phyloP scores from a whole-genome alignment of 371 early-diverging fungal genomes.

The Coemansia sp. region DNA sequence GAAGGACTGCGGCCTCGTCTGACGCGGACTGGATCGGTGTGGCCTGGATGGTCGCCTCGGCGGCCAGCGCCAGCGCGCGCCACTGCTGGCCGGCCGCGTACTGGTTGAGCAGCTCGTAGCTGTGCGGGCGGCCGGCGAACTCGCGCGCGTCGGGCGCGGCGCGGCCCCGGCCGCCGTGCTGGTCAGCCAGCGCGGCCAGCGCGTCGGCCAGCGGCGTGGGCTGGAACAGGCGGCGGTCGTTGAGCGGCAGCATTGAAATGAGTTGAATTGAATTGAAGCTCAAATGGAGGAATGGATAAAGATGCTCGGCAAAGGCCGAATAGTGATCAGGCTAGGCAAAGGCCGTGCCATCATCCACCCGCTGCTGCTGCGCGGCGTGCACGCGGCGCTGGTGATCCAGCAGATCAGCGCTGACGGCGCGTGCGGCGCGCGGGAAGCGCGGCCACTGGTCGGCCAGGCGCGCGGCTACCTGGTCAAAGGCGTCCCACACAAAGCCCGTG shows the following conservation, averaged over 20 bases:
- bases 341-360: constrained; percentile 16
- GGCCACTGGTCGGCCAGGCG: constrained; percentile 46
- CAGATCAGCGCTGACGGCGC: constrained; percentile 41
- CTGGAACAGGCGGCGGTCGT: constrained; percentile 33
- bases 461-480: constrained; percentile 35
- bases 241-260: constrained; percentile 9
- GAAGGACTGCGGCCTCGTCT: constrained; percentile 11
- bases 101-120: constrained; percentile 44
- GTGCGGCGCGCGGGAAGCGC: constrained; percentile 17
- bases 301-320: neutral
- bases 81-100: constrained; percentile 33
- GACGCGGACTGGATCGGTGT: neutral
- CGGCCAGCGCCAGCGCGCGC: constrained; percentile 43
- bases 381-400: constrained; percentile 28
- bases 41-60: constrained; percentile 29
- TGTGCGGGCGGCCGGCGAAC: constrained; percentile 19
- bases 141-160: constrained; percentile 13
- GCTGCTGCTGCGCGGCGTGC: constrained; percentile 11
- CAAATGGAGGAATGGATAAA: neutral
- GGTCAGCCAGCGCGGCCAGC: constrained; percentile 26
- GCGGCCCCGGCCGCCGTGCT: constrained; percentile 20
- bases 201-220: constrained; percentile 20
- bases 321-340: constrained; percentile 13
- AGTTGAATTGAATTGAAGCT: neutral
- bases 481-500: constrained; percentile 36